These are phyloP conservation scores for Mycena pura DNA, from an alignment of 768 basidiomycete species.

Conservation along the genomic window DNA sequence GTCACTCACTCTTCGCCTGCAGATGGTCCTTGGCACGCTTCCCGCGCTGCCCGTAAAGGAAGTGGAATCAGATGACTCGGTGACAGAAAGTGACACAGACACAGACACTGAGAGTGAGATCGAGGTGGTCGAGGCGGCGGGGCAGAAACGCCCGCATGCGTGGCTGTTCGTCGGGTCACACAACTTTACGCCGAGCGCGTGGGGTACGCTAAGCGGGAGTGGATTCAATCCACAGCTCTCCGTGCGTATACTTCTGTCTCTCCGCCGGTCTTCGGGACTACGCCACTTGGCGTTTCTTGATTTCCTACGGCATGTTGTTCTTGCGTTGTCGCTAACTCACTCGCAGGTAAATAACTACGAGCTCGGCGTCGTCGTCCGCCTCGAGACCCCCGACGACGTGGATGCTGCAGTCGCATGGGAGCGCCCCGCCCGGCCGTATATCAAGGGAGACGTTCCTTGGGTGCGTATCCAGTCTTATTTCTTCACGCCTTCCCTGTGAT, in stretches of 20 bases:
- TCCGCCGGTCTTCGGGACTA: not conserved
- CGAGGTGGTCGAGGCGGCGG: slow-evolving; percentile 26
- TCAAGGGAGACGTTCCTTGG: slow-evolving; percentile 59
- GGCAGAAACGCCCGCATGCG: slow-evolving; percentile 33
- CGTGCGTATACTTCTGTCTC: slow-evolving; percentile 35
- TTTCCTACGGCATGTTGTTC: too few relatives aligned
- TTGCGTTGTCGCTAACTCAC: not conserved
- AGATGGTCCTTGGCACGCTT: slow-evolving; percentile 58
- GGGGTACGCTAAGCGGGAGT: slow-evolving; percentile 61
- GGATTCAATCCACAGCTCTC: slow-evolving; percentile 59
- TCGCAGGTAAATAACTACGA: slow-evolving; percentile 67
- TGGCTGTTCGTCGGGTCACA: slow-evolving; percentile 72
- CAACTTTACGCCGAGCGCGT: slow-evolving; percentile 73
- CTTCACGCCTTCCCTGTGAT: not conserved
- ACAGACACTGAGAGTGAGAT: slow-evolving; percentile 25
- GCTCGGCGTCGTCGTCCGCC: slow-evolving; percentile 64
- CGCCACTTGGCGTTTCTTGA: too few relatives aligned
- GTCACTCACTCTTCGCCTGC: not conserved
- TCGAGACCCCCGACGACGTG: slow-evolving; percentile 49
- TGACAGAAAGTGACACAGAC: slow-evolving; percentile 40
- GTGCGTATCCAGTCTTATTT: slow-evolving; percentile 40
- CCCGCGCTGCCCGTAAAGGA: slow-evolving; percentile 27
- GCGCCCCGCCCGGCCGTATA: slow-evolving; percentile 61
- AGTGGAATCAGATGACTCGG: slow-evolving; percentile 32
- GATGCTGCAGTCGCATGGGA: slow-evolving; percentile 58